phyloP scores from a whole-genome alignment of 257 asterid species.

The Nicotiana paniculata region DNA sequence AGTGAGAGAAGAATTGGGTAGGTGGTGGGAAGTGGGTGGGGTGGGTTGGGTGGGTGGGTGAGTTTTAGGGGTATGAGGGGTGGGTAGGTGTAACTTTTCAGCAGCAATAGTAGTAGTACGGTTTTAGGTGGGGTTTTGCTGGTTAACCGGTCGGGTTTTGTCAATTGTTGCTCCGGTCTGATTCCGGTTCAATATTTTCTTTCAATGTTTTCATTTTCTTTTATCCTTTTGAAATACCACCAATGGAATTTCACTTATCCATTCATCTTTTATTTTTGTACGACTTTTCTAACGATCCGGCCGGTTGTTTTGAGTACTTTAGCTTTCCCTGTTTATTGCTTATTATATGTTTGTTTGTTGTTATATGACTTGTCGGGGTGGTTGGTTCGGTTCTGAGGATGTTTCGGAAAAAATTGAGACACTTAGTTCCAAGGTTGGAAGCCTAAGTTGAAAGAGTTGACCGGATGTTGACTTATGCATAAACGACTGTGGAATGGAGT shows the following conservation, averaged over 20 bases:
- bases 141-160: neutral
- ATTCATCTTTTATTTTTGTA: neutral
- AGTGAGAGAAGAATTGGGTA: neutral
- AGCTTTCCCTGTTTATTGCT: too few relatives aligned
- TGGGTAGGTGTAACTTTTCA: neutral
- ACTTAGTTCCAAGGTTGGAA: too few relatives aligned
- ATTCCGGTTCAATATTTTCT: neutral
- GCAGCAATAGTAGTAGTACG: neutral
- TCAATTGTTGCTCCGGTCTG: neutral
- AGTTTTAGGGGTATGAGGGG: neutral
- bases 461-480: too few relatives aligned
- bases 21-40: constrained; percentile 12
- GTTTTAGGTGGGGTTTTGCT: neutral
- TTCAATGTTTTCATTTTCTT: too few relatives aligned
- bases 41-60: constrained; percentile 8
- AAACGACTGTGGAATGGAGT: too few relatives aligned
- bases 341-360: too few relatives aligned
- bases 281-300: neutral
- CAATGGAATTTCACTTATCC: neutral
- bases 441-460: too few relatives aligned
- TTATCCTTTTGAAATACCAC: too few relatives aligned
- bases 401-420: too few relatives aligned
- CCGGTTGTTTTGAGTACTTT: too few relatives aligned
- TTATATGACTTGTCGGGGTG: too few relatives aligned
- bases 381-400: too few relatives aligned